A percentile compares a stretch with the other conserved stretches of the same genome.
phyloP scores from a whole-genome alignment of 2,329 filamentous ascomycete species.

The Sclerotinia nivalis region DNA sequence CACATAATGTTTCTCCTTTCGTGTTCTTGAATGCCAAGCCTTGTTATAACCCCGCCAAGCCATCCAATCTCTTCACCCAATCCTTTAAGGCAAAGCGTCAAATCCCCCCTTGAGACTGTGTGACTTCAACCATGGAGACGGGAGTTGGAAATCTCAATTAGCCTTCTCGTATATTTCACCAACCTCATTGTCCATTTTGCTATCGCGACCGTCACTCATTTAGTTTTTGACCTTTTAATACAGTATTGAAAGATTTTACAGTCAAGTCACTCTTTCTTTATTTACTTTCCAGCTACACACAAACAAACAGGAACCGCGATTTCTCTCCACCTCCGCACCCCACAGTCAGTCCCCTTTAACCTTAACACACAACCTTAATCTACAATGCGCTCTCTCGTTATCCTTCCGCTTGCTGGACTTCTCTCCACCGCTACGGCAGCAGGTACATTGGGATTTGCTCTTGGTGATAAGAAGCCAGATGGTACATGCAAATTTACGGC shows the following conservation, averaged over 20 bases:
- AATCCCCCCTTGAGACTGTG: slow-evolving; percentile 11
- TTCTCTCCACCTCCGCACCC: slow-evolving; percentile 14
- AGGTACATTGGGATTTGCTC: slow-evolving; percentile 63
- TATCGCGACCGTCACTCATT: slow-evolving; percentile 7
- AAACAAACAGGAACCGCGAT: slow-evolving; percentile 5
- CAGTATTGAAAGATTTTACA: background rate
- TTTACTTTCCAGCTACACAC: background rate
- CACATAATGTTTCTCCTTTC: background rate
- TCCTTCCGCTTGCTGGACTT: slow-evolving; percentile 46
- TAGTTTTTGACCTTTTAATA: background rate
- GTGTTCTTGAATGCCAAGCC: slow-evolving; percentile 14
- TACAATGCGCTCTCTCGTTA: slow-evolving; percentile 24
- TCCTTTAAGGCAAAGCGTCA: slow-evolving; percentile 11
- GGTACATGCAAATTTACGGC: slow-evolving; percentile 60
- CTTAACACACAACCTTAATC: slow-evolving; percentile 20
- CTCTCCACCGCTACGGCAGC: slow-evolving; percentile 46
- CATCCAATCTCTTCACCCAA: slow-evolving; percentile 14
- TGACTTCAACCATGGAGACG: background rate
- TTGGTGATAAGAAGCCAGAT: slow-evolving; percentile 64
- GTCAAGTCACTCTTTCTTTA: background rate
- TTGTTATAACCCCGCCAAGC: slow-evolving; percentile 17
- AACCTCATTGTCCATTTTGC: slow-evolving; percentile 10
- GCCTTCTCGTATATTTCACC: slow-evolving; percentile 2
- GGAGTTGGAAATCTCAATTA: background rate
- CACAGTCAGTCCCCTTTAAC: slow-evolving; percentile 6